A percentile compares a stretch with the other conserved stretches of the same genome.
These are phyloP conservation scores for Durio zibethinus DNA, from an alignment of 345 rosid species.

Conservation along the genomic window DNA sequence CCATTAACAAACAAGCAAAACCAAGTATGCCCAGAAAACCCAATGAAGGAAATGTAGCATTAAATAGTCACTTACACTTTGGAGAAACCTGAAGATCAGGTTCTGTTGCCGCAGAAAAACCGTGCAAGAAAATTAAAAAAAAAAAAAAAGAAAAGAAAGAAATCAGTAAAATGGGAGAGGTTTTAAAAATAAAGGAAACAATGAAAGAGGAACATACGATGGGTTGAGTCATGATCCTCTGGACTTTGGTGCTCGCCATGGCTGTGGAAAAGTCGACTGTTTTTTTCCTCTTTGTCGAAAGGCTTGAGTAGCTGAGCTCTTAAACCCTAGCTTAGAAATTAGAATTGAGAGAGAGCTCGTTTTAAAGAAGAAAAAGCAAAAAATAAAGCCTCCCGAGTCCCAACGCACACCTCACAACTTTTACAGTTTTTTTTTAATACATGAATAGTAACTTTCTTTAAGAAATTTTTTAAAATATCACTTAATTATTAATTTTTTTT, in stretches of 20 bases:
- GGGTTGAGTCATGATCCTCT: slow-evolving; percentile 83
- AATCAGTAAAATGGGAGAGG: neutral
- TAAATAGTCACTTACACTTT: slow-evolving; percentile 54
- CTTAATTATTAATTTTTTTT: no score
- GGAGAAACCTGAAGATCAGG: slow-evolving; percentile 93
- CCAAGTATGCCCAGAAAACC: neutral
- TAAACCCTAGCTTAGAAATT: neutral
- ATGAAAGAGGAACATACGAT: slow-evolving; percentile 34
- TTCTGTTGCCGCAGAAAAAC: slow-evolving; percentile 40
- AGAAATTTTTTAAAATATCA: no score
- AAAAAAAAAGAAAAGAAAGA: neutral
- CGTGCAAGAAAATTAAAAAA: neutral
- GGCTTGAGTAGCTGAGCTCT: neutral
- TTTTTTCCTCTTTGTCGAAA: neutral
- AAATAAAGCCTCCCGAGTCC: no score
- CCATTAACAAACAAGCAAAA: neutral
- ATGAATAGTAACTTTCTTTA: no score
- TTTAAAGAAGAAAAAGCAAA: neutral
- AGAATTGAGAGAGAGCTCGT: neutral
- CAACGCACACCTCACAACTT: no score
- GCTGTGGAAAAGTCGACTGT: neutral
- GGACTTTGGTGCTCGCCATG: slow-evolving; percentile 90
- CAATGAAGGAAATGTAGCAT: neutral
- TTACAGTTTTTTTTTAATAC: no score
- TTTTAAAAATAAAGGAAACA: neutral